Evolutionary conservation across 257 asterid species (phyloP).

Genomic region (Avicennia marina): DNA sequence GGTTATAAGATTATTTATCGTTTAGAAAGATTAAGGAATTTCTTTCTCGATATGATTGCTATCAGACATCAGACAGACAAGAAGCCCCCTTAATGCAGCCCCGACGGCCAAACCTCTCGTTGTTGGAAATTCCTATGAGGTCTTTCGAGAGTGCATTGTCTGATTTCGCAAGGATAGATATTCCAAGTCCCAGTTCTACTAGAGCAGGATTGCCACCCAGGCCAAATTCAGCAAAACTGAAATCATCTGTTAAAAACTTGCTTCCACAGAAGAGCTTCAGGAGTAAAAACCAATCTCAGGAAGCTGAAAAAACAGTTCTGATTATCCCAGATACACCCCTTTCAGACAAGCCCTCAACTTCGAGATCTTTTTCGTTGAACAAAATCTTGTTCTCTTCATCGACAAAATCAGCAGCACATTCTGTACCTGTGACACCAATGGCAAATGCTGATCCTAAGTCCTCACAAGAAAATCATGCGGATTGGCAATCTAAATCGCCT

Average conservation of each 20-base stretch:
- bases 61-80: constrained; percentile 58
- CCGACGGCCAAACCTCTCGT: constrained; percentile 64
- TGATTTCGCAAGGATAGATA: constrained; percentile 52
- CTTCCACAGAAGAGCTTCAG: constrained; percentile 76
- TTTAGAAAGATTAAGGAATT: not conserved
- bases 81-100: constrained; percentile 60
- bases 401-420: constrained; percentile 54
- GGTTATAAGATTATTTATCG: constrained; percentile 9
- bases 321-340: constrained; percentile 60
- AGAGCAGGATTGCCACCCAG: constrained; percentile 86
- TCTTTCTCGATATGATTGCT: constrained; percentile 14
- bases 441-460: constrained; percentile 38
- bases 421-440: constrained; percentile 75
- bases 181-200: constrained; percentile 65
- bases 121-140: constrained; percentile 73
- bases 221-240: constrained; percentile 70
- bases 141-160: constrained; percentile 53
- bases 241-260: constrained; percentile 71
- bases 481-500: constrained; percentile 31
- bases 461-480: constrained; percentile 35
- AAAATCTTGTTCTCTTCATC: constrained; percentile 67
- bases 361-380: constrained; percentile 89
- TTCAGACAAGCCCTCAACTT: constrained; percentile 80
- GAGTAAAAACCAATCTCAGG: constrained; percentile 49
- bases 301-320: constrained; percentile 75